Evolutionary conservation across 257 asterid genomes (phyloP).

Genomic region (Gentiana straminea): DNA sequence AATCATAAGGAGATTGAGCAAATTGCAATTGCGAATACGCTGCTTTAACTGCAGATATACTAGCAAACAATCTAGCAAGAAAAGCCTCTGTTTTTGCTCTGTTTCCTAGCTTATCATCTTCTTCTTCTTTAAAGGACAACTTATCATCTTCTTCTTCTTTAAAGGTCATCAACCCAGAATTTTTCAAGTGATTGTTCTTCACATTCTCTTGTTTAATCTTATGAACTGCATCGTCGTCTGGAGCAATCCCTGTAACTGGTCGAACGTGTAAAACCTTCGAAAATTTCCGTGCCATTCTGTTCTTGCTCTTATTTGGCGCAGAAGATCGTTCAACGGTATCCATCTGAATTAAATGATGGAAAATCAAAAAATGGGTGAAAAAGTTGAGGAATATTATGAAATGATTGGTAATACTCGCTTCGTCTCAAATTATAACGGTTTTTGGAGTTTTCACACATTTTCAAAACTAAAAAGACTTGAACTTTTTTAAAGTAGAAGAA

Average conservation of each 20-base stretch:
- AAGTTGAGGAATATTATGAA: too few relatives aligned
- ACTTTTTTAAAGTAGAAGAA: too few relatives aligned
- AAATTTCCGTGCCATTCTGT: conserved; percentile 45
- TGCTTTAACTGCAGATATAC: conserved; percentile 57
- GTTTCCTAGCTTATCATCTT: conserved; percentile 19
- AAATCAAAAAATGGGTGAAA: too few relatives aligned
- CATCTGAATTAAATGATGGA: conserved; percentile 40
- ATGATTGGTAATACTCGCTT: too few relatives aligned
- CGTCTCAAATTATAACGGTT: too few relatives aligned
- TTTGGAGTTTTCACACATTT: too few relatives aligned
- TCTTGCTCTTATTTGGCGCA: conserved; percentile 37
- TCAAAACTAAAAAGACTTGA: too few relatives aligned
- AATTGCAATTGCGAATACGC: conserved; percentile 67
- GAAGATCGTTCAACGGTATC: conserved; percentile 38
- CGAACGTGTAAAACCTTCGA: conserved; percentile 62
- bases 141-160: conserved; percentile 18
- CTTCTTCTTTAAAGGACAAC: conserved; percentile 7
- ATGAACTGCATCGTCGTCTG: conserved; percentile 20
- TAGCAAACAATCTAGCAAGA: conserved; percentile 64
- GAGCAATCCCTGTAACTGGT: conserved; percentile 27
- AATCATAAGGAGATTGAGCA: conserved; percentile 75
- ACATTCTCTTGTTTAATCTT: conserved; percentile 21
- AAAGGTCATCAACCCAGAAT: conserved; percentile 3
- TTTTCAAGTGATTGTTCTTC: conserved; percentile 16
- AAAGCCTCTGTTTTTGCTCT: conserved; percentile 43